phyloP scores from a whole-genome alignment of 2,329 filamentous ascomycete genomes.

The Didymella lethalis region DNA sequence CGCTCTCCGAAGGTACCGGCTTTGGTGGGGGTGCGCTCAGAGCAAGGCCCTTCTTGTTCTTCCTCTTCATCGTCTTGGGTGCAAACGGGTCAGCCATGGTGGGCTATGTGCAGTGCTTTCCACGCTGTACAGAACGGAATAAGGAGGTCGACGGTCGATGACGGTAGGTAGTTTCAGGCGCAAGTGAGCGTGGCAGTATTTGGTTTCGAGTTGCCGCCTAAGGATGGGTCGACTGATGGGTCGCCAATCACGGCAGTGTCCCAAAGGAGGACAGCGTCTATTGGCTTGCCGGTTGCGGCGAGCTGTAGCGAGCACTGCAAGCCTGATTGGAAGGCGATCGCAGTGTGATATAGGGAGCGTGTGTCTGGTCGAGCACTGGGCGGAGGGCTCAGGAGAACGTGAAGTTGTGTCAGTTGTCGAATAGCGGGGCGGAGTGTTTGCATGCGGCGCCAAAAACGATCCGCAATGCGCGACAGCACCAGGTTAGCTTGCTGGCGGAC shows the following conservation, averaged over 20 bases:
- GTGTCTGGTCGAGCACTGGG: constrained; percentile 28
- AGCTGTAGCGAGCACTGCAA: constrained; percentile 29
- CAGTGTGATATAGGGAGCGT: constrained; percentile 23
- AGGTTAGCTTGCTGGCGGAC: constrained; percentile 14
- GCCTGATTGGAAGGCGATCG: constrained; percentile 33
- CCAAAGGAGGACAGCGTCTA: constrained; percentile 50
- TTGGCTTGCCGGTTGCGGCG: constrained; percentile 47
- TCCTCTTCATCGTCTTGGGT: constrained; percentile 89
- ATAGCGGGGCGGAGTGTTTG: constrained; percentile 25
- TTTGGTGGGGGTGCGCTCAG: constrained; percentile 81
- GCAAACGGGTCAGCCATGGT: constrained; percentile 69
- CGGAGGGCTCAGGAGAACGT: constrained; percentile 33
- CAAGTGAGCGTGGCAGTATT: constrained; percentile 15
- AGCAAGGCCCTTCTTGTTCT: constrained; percentile 96
- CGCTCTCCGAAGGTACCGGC: constrained; percentile 73
- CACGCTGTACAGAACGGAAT: constrained; percentile 4
- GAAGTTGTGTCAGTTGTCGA: constrained; percentile 34
- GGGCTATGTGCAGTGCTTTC: constrained; percentile 16
- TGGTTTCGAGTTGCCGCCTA: constrained; percentile 49
- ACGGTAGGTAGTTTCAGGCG: constrained; percentile 8
- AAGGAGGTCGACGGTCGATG: constrained; percentile 8
- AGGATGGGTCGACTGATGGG: constrained; percentile 43
- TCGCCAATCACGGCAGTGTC: constrained; percentile 49
- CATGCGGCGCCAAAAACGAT: constrained; percentile 32
- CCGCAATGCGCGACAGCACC: constrained; percentile 12